phyloP scores from a whole-genome alignment of 768 basidiomycete genomes.

The Clavaria fumosa region DNA sequence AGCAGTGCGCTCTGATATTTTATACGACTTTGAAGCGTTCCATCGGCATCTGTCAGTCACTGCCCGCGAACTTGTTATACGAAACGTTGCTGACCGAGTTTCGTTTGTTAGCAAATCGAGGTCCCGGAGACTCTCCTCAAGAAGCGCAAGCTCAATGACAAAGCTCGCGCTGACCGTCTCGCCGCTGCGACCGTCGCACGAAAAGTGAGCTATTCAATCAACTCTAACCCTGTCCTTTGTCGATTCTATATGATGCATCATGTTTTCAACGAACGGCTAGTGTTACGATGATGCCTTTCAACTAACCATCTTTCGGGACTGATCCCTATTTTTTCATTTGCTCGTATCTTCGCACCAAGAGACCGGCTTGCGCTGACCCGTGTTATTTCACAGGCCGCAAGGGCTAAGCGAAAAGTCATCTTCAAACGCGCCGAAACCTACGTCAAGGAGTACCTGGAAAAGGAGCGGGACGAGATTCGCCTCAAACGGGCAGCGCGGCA shows the following conservation, averaged over 20 bases:
- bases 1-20: slow-evolving; percentile 3
- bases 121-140: slow-evolving; percentile 99
- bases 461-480: slow-evolving; percentile 94
- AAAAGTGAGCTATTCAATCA: slow-evolving; percentile 46
- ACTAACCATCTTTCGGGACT: slow-evolving; percentile 96
- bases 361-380: slow-evolving; percentile 3
- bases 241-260: slow-evolving; percentile 68
- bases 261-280: slow-evolving; percentile 64
- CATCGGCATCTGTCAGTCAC: slow-evolving; percentile 29
- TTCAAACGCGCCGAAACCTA: slow-evolving; percentile 99
- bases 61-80: slow-evolving; percentile 43
- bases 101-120: slow-evolving; percentile 36
- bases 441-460: slow-evolving; percentile 87
- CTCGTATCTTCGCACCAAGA: slow-evolving; percentile 7
- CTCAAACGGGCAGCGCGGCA: slow-evolving; percentile 85
- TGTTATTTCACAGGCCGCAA: slow-evolving; percentile 44
- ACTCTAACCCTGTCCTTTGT: slow-evolving; percentile 11
- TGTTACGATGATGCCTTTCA: slow-evolving; percentile 60
- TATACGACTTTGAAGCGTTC: slow-evolving; percentile 2
- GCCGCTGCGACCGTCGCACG: slow-evolving; percentile 70
- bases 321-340: slow-evolving; percentile 19
- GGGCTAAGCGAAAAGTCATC: slow-evolving; percentile 89
- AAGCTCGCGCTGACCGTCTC: slow-evolving; percentile 87
- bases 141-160: slow-evolving; percentile 97
- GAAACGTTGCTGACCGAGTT: slow-evolving; percentile 3